phyloP scores from a whole-genome alignment of 2,329 filamentous ascomycete species.

The Nemania sp. region DNA sequence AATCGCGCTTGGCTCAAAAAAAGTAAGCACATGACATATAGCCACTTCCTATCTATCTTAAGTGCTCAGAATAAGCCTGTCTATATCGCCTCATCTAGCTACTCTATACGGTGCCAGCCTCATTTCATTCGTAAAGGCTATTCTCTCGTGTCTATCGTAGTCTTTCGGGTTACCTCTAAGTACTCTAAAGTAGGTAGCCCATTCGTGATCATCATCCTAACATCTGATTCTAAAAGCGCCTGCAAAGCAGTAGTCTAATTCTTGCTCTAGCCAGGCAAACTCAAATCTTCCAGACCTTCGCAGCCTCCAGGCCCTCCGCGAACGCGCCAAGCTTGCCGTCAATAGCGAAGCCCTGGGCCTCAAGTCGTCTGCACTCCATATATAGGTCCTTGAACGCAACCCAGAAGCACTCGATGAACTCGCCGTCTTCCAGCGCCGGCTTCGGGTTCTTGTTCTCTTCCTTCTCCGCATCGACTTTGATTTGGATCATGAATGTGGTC shows the following conservation, averaged over 20 bases:
- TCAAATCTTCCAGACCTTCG: conserved; percentile 43
- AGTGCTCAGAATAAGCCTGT: neutral
- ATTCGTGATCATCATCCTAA: neutral
- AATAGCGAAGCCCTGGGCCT: conserved; percentile 51
- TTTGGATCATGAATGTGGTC: conserved; percentile 54
- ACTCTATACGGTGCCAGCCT: neutral
- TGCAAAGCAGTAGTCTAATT: neutral
- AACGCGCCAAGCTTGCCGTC: conserved; percentile 51
- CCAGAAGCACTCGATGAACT: conserved; percentile 65
- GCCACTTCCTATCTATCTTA: conserved; percentile 5
- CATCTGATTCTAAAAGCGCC: neutral
- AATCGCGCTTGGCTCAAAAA: neutral
- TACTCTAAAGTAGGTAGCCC: neutral
- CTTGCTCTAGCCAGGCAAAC: neutral
- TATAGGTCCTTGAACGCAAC: conserved; percentile 60
- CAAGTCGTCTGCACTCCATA: conserved; percentile 57
- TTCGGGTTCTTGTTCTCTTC: conserved; percentile 60
- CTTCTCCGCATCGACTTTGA: conserved; percentile 59
- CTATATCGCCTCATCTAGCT: conserved; percentile 10
- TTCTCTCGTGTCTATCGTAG: neutral
- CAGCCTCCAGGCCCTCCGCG: conserved; percentile 49
- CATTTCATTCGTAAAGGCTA: neutral
- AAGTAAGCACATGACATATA: neutral
- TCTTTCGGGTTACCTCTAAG: neutral
- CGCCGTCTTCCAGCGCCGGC: conserved; percentile 62